Evolutionary conservation across 805 yeast species (phyloP).

Genomic region (Barnettozyma botsteinii): DNA sequence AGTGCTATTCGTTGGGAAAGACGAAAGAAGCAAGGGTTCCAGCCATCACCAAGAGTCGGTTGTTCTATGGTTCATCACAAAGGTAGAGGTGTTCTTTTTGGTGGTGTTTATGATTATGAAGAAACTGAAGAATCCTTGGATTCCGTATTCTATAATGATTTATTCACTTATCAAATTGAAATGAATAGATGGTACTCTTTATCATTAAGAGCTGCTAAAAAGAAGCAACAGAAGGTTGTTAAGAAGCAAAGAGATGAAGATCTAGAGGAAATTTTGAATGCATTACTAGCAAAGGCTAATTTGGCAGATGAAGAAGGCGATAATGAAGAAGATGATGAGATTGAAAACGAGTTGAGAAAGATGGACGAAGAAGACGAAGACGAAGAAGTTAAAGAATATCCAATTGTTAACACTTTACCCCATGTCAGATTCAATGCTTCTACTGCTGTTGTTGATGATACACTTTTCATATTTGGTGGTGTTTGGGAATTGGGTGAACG

Average conservation of each 20-base stretch:
- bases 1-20: constrained; percentile 78
- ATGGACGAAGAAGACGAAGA: constrained; percentile 27
- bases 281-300: constrained; percentile 68
- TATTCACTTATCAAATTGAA: constrained; percentile 79
- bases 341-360: constrained; percentile 44
- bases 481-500: constrained; percentile 83
- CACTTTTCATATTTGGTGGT: constrained; percentile 82
- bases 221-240: constrained; percentile 42
- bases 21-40: constrained; percentile 81
- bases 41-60: constrained; percentile 93
- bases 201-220: constrained; percentile 55
- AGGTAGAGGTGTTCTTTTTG: constrained; percentile 88
- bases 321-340: constrained; percentile 37
- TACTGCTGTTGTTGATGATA: constrained; percentile 80
- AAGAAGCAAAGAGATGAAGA: constrained; percentile 52
- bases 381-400: constrained; percentile 22
- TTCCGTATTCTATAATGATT: constrained; percentile 74
- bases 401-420: constrained; percentile 59
- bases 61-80: constrained; percentile 84
- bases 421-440: constrained; percentile 87
- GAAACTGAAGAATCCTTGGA: constrained; percentile 92
- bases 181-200: constrained; percentile 84
- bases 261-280: constrained; percentile 73
- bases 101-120: constrained; percentile 92
- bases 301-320: constrained; percentile 41